Conservation (phyloP, 768 basidiomycete genomes). For the Suillus plorans region DNA sequence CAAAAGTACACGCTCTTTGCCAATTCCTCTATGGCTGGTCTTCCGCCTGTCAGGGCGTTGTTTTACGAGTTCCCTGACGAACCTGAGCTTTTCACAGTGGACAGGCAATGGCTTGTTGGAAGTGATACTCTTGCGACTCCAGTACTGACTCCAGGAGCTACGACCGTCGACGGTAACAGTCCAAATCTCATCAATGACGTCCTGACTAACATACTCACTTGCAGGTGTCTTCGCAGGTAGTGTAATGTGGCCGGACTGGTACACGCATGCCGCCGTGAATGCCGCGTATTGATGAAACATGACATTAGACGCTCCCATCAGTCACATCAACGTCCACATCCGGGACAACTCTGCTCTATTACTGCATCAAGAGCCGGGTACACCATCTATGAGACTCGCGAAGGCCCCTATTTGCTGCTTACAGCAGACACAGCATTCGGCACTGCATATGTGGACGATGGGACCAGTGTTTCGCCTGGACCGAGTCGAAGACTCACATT, state of each 20-base stretch:
- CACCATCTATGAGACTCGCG: constrained; percentile 64
- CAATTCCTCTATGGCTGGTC: constrained; percentile 59
- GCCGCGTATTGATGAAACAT: no score
- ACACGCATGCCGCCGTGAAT: no score
- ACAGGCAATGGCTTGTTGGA: no score
- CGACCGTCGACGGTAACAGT: constrained; percentile 59
- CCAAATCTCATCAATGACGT: background rate
- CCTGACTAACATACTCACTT: background rate
- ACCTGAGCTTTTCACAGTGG: constrained; percentile 58
- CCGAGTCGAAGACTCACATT: constrained; percentile 49
- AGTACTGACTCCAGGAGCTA: constrained; percentile 66
- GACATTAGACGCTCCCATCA: no score
- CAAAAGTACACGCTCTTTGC: constrained; percentile 71
- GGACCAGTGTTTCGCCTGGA: constrained; percentile 58
- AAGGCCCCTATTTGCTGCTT: constrained; percentile 61
- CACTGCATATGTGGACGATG: constrained; percentile 69
- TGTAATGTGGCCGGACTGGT: no score
- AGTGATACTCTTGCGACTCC: constrained; percentile 78
- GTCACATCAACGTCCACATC: constrained; percentile 75
- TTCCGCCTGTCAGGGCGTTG: constrained; percentile 71
- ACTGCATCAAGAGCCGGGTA: constrained; percentile 63
- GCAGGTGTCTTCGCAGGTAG: constrained; percentile 62
- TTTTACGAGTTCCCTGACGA: constrained; percentile 80
- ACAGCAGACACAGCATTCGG: constrained; percentile 52
- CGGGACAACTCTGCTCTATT: constrained; percentile 69